Percentiles rank a stretch among this genome's conserved stretches.
Conservation (phyloP, 768 basidiomycete species). For the Exidia glandulosa region DNA sequence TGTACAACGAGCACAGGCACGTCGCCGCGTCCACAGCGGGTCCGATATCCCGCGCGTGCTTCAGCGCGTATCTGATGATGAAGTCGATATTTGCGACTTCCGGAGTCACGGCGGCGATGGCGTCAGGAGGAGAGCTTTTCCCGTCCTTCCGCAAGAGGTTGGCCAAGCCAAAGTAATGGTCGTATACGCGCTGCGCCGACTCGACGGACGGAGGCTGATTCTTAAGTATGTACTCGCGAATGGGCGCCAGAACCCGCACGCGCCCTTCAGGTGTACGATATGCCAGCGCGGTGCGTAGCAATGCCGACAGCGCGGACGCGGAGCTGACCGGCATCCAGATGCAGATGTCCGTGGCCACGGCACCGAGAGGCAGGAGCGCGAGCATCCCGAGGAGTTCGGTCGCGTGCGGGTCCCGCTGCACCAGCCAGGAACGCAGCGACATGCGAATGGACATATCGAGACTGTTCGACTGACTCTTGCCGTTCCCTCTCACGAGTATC, state of each 20-base stretch:
- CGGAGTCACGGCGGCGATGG: neutral
- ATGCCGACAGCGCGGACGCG: too few relatives aligned
- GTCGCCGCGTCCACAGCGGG: neutral
- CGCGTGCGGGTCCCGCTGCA: constrained; percentile 15
- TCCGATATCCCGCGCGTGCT: neutral
- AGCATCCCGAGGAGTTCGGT: constrained; percentile 17
- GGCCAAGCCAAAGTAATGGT: neutral
- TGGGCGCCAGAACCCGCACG: constrained; percentile 12
- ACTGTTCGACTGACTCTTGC: constrained; percentile 14
- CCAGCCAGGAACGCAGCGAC: constrained; percentile 20
- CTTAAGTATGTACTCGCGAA: constrained; percentile 12
- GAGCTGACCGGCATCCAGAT: too few relatives aligned
- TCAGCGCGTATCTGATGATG: neutral
- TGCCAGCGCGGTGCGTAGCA: constrained; percentile 11
- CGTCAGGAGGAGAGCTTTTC: neutral
- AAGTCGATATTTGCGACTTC: neutral
- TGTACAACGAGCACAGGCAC: neutral
- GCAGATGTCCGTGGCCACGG: constrained; percentile 6
- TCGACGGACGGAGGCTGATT: constrained; percentile 8
- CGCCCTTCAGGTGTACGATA: constrained; percentile 11
- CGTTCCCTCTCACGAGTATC: constrained; percentile 8
- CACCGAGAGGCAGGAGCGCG: constrained; percentile 20
- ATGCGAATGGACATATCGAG: constrained; percentile 21
- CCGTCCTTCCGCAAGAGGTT: neutral
- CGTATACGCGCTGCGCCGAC: neutral